A percentile compares a stretch with the other conserved stretches of the same genome.
Evolutionary conservation across 2,329 filamentous ascomycete species (phyloP).

Genomic region (Botrytis deweyae): DNA sequence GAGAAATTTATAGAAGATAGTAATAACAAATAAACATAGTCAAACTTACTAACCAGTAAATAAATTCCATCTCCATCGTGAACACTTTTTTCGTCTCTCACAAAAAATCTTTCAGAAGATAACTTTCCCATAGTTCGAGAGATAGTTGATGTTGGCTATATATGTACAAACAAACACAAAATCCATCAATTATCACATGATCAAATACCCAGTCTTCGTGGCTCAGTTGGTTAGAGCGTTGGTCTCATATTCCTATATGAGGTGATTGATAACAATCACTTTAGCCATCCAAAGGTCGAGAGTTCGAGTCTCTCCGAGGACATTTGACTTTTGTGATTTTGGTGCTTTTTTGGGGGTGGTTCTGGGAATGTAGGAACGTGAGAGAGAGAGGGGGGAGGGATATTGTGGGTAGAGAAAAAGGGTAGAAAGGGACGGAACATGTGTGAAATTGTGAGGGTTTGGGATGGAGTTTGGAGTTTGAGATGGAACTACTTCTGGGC

Average conservation of each 20-base stretch:
- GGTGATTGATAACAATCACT: conserved; percentile 9
- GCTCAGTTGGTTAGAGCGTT: conserved; percentile 48
- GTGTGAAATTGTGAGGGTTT: not conserved
- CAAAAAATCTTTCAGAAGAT: too few relatives aligned
- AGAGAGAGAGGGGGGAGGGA: not conserved
- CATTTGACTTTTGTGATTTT: conserved; percentile 21
- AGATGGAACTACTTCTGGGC: not conserved
- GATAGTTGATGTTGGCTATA: rapidly evolving
- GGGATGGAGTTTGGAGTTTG: not conserved
- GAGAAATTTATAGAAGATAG: not conserved
- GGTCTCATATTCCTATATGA: conserved; percentile 40
- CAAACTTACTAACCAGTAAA: not conserved
- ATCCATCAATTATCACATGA: not conserved
- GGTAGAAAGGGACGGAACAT: not conserved
- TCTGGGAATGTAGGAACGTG: not conserved
- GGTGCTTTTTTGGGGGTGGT: not conserved
- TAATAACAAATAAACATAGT: too few relatives aligned
- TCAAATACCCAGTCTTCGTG: conserved; percentile 39
- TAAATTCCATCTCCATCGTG: not conserved
- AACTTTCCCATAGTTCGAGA: too few relatives aligned
- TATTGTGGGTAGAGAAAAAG: not conserved
- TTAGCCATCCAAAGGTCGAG: conserved; percentile 46
- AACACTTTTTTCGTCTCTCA: not conserved
- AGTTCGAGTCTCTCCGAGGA: conserved; percentile 52
- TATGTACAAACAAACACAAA: rapidly evolving